These are phyloP conservation scores for Rhizopogon vinicolor DNA, from an alignment of 768 basidiomycete genomes.

Conservation along the genomic window DNA sequence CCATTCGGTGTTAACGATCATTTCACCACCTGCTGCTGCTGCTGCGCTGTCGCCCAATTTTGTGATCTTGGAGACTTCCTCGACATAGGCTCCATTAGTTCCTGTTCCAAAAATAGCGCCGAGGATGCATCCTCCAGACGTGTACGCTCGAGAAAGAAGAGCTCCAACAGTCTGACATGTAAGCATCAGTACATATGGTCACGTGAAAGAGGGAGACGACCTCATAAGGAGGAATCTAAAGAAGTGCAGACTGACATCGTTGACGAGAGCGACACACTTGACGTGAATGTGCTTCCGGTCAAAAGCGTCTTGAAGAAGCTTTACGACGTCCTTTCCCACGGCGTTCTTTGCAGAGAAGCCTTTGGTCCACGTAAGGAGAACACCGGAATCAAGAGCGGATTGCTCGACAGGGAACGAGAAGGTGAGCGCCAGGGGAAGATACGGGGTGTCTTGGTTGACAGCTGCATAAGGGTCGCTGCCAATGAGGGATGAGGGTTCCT, in stretches of 20 bases:
- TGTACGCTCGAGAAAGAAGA: slow-evolving; percentile 88
- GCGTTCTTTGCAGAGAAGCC: slow-evolving; percentile 93
- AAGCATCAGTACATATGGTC: slow-evolving; percentile 5
- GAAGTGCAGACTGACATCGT: slow-evolving; percentile 61
- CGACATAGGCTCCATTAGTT: slow-evolving; percentile 97
- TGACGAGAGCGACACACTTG: slow-evolving; percentile 87
- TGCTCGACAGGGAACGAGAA: slow-evolving; percentile 99
- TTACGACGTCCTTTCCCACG: slow-evolving; percentile 83
- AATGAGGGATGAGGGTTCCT: slow-evolving; percentile 20
- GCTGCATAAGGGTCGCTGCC: slow-evolving; percentile 9
- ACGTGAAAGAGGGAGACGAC: slow-evolving; percentile 3
- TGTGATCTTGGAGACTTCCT: slow-evolving; percentile 76
- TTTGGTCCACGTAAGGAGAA: slow-evolving; percentile 93
- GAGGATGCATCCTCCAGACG: slow-evolving; percentile 84
- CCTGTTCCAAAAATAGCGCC: slow-evolving; percentile 97
- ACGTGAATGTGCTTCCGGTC: slow-evolving; percentile 91
- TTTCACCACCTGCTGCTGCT: slow-evolving; percentile 60
- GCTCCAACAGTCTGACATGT: slow-evolving; percentile 84
- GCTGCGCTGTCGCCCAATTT: slow-evolving; percentile 71
- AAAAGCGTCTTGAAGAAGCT: slow-evolving; percentile 87
- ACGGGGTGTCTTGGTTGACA: slow-evolving; percentile 31
- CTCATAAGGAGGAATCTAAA: background rate
- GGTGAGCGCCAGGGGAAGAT: slow-evolving; percentile 79
- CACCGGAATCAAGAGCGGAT: slow-evolving; percentile 85
- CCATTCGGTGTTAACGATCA: slow-evolving; percentile 99